Conservation (phyloP, 225 moss, liverwort and hornwort species). For the Takakia lepidozioides region DNA sequence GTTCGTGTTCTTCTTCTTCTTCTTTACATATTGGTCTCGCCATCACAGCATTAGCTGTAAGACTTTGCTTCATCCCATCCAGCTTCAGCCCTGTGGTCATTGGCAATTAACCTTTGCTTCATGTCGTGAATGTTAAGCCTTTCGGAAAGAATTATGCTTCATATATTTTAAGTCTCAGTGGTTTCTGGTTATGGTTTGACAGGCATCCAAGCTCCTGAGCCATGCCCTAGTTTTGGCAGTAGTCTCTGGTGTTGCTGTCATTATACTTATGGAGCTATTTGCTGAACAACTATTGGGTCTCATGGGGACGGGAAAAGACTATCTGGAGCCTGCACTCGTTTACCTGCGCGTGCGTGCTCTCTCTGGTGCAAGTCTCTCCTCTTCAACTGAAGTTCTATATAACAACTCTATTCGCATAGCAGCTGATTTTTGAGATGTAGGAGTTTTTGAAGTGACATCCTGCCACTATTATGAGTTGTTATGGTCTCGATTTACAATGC, state of each 20-base stretch:
- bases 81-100: not conserved
- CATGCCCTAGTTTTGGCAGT: conserved; percentile 66
- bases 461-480: no score
- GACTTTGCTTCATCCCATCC: no score
- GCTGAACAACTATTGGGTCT: conserved; percentile 48
- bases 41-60: no score
- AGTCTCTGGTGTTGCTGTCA: conserved; percentile 41
- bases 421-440: no score
- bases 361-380: conserved; percentile 34
- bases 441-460: no score
- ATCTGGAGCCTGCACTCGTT: conserved; percentile 55
- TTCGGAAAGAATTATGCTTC: no score
- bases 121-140: no score
- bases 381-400: no score
- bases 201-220: conserved; percentile 70
- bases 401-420: no score
- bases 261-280: conserved; percentile 40
- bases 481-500: no score
- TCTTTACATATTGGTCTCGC: no score
- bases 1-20: no score
- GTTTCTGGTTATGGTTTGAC: conserved; percentile 14
- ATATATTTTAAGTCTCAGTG: not conserved
- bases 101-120: not conserved
- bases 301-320: conserved; percentile 69
- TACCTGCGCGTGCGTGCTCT: conserved; percentile 76